These are phyloP conservation scores for Aspergillus hortae DNA, from an alignment of 2,329 filamentous ascomycete genomes.

Conservation along the genomic window DNA sequence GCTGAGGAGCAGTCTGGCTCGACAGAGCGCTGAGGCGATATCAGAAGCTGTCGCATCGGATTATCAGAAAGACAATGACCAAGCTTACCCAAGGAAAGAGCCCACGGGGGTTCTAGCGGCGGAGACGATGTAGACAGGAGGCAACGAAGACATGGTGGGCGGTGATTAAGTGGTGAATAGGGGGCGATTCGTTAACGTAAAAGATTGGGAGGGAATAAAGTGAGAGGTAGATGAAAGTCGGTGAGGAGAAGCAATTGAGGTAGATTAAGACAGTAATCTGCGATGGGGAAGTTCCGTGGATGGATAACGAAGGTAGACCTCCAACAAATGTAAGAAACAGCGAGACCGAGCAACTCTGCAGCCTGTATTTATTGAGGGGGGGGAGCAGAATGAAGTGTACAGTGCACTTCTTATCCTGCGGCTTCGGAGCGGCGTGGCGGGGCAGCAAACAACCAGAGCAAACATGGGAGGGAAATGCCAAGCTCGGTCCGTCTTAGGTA, in stretches of 20 bases:
- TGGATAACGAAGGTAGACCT: too few species aligned
- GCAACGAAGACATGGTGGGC: constrained; percentile 69
- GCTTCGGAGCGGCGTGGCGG: constrained; percentile 2
- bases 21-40: constrained; percentile 68
- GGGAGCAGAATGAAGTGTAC: neutral
- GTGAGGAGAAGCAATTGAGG: too few species aligned
- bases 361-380: neutral
- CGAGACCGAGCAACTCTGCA: neutral
- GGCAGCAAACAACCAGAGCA: constrained; percentile 2
- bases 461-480: neutral
- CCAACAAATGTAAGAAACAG: neutral
- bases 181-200: neutral
- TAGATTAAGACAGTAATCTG: too few species aligned
- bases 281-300: too few species aligned
- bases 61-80: constrained; percentile 6
- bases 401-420: constrained; percentile 1
- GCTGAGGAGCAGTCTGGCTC: constrained; percentile 77
- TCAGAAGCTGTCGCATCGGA: constrained; percentile 11
- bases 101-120: constrained; percentile 86
- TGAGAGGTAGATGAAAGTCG: too few species aligned
- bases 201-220: neutral
- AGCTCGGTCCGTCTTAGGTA: constrained; percentile 3
- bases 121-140: constrained; percentile 94
- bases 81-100: constrained; percentile 81
- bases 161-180: neutral